Base-by-base conservation (phyloP, 768 basidiomycete species). In the Gloeopeniophorella convolvens region DNA sequence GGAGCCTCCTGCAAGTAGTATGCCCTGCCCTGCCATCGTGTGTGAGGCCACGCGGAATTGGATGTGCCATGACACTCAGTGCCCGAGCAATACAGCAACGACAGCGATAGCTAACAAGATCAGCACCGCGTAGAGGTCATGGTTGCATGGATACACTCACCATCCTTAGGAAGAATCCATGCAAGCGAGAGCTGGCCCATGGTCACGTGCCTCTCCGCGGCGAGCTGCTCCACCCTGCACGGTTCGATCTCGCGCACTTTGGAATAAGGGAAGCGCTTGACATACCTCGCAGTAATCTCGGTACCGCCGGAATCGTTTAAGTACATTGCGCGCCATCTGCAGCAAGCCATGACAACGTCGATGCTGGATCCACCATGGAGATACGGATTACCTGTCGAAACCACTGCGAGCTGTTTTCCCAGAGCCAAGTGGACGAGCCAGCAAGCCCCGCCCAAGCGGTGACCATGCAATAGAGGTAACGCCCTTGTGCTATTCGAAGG, bases 141-240 rank as follows among this genome's bases (percentile, higher is more conserved):
- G n/a, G n/a, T n/a, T n/a, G n/a, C n/a, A n/a, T n/a, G n/a, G n/a
- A 26, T 42, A 4, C 8, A 42, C 41, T 20, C 2, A 18, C 41
- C 26, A 20, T 47, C 58, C 42, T 66, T 65, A 16, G 48, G 41
- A 12, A 49, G 26, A 11, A 60, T 48, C 70, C 70, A 71, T 18
- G 68, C 68, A 3, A 69, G 44, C 4, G 68, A 64, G 23, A 70
- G 59, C 42, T 70, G 68, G 6, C 66, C 63, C 70, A 71, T 71
- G 23, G 59, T 55, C 30, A 62, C 45, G 0, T 63, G 63, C 37
- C 59, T 60, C 55, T 66, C 61, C 54, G 64, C 62, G 11, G 70
- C 66, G 30, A 71, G 50, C 47, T 62, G 47, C 42, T 67, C 64
- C n/a, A 70, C 63, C 21, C 62, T 49, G 24, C 7, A 28, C 11